A percentile compares a stretch with the other conserved stretches of the same genome.
These are phyloP conservation scores for Lagenidium sp. DNA, from an alignment of 352 stramenopile species.

Conservation along the genomic window DNA sequence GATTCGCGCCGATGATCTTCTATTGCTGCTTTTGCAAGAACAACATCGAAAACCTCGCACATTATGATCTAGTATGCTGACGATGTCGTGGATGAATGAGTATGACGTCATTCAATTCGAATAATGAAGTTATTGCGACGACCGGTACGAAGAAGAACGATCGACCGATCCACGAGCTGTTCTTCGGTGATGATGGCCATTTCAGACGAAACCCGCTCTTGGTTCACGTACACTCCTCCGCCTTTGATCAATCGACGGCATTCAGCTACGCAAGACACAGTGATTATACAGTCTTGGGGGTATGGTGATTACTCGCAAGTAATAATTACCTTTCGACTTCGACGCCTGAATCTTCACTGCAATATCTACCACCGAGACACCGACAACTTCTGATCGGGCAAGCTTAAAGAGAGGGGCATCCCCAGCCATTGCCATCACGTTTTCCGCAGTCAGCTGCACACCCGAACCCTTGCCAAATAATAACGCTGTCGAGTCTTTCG, in stretches of 20 bases:
- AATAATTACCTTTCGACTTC: slow-evolving; percentile 87
- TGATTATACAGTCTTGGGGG: too few relatives aligned
- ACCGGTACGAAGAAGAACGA: slow-evolving; percentile 62
- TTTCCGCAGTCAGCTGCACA: slow-evolving; percentile 46
- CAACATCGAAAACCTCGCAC: slow-evolving; percentile 26
- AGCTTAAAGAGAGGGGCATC: slow-evolving; percentile 44
- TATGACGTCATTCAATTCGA: slow-evolving; percentile 27
- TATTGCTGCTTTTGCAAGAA: slow-evolving; percentile 39
- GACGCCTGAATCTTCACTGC: slow-evolving; percentile 82
- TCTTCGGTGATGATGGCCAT: slow-evolving; percentile 16
- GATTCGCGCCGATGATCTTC: slow-evolving; percentile 38
- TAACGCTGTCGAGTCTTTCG: slow-evolving; percentile 48
- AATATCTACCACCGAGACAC: slow-evolving; percentile 86
- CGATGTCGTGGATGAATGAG: neutral
- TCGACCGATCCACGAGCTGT: slow-evolving; percentile 51
- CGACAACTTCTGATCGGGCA: slow-evolving; percentile 41
- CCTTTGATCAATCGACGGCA: slow-evolving; percentile 93
- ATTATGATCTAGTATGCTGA: too few relatives aligned
- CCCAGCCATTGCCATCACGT: slow-evolving; percentile 57
- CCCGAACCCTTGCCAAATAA: slow-evolving; percentile 55
- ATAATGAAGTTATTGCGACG: slow-evolving; percentile 81
- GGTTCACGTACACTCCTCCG: slow-evolving; percentile 93
- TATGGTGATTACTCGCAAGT: too few relatives aligned
- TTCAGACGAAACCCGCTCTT: slow-evolving; percentile 67
- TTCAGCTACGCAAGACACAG: too few relatives aligned